phyloP scores from a whole-genome alignment of 345 rosid genomes.

The Corymbia maculata region DNA sequence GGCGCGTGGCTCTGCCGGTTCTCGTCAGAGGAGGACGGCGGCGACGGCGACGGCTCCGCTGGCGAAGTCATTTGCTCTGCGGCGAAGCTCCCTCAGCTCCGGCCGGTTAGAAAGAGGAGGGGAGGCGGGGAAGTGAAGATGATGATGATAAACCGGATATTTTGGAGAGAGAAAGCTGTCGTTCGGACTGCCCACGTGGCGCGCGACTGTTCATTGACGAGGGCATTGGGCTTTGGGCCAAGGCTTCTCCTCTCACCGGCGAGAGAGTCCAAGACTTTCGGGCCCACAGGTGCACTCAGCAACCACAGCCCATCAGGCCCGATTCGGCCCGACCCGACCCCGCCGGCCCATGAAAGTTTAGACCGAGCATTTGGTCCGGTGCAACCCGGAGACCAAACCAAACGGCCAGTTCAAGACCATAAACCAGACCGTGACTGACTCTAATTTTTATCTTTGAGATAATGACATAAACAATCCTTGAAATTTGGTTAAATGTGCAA shows the following conservation, averaged over 20 bases:
- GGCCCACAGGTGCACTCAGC: background rate
- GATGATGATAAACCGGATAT: background rate
- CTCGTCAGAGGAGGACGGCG: background rate
- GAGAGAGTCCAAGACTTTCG: background rate
- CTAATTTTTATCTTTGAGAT: background rate
- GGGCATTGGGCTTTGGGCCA: background rate
- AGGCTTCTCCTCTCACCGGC: background rate
- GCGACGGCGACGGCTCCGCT: background rate
- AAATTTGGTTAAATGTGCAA: no score
- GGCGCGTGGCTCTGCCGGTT: background rate
- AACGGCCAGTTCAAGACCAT: background rate
- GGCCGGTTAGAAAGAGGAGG: background rate
- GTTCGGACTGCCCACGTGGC: background rate
- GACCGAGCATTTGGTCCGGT: background rate
- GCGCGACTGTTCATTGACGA: background rate
- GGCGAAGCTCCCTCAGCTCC: background rate
- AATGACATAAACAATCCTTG: no score
- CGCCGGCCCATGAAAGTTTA: rapidly evolving
- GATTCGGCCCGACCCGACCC: background rate
- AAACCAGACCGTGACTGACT: background rate
- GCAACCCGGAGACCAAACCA: background rate
- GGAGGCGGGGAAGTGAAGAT: background rate
- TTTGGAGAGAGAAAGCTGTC: background rate
- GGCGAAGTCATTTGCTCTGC: background rate
- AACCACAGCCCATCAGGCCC: background rate